Base-by-base conservation (phyloP, 495 filamentous ascomycete genomes). In the Neurospora pannonica region DNA sequence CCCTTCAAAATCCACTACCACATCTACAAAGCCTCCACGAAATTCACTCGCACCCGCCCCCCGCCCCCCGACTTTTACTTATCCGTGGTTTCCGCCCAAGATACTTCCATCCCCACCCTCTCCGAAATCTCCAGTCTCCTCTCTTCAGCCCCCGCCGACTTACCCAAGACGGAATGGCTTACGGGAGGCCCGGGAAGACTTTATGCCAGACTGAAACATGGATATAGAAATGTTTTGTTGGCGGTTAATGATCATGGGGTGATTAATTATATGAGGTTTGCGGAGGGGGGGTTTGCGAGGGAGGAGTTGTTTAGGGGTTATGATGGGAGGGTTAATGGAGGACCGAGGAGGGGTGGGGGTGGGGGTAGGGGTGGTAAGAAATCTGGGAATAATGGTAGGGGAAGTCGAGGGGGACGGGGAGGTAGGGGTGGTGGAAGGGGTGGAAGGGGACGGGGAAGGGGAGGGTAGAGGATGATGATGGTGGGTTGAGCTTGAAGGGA, bases 191-290 rank as follows among this genome's bases (percentile, higher is more conserved):
- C 85, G 71, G 78, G 78, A 0, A 77, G 80, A 34, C 71, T 86
- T 70, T 94, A 93, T 76, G 84, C 86, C 74, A 86, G 92, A n/a
- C 81, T 98, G 74, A 94, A 92, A 78, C 90, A 97, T 72, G 96
- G 94, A 15, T 91, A 92, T 79, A 87, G 94, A 74, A 94, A 92
- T 80, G 93, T 94, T 8, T 84, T 97, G 70, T 77, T 99, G 21
- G 96, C 95, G 0, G 89, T 98, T 6, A 93, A 97, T 10, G 96
- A 98, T 78, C 87, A 93, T 73, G 96, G 96, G 0, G 86, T 99
- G 38, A 91, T 94, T 38, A 98, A 94, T 79, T 99, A 93, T 80
- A 82, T 97, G 70, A 87, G 92, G 42, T 83, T 97, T 71, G 90
- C 86, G 9, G 94, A 98, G 83, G 90, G 90, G 13, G 91, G 88